Evolutionary conservation across 306 rosid species (phyloP).

Genomic region (Cotoneaster glaucophyllus): DNA sequence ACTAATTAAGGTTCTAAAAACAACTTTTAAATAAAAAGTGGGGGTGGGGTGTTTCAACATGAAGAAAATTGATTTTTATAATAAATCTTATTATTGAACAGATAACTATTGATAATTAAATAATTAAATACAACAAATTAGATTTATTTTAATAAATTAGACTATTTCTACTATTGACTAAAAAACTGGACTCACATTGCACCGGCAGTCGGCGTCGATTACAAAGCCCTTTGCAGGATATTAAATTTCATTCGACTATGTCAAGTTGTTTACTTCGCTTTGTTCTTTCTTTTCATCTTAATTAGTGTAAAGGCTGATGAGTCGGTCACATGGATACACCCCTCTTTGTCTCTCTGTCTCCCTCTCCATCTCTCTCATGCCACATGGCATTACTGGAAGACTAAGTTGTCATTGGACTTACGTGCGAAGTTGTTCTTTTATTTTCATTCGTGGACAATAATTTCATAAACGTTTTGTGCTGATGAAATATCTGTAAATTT

Average conservation of each 20-base stretch:
- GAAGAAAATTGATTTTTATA: no score
- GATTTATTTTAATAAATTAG: no score
- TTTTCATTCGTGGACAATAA: no score
- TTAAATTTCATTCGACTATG: not conserved
- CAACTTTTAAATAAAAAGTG: no score
- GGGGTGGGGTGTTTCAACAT: no score
- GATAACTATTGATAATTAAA: no score
- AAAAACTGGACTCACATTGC: no score
- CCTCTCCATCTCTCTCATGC: not conserved
- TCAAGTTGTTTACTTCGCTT: not conserved
- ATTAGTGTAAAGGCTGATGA: not conserved
- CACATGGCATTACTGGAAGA: not conserved
- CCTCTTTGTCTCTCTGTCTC: not conserved
- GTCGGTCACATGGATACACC: not conserved
- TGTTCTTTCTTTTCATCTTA: not conserved
- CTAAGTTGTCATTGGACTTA: not conserved
- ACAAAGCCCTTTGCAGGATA: not conserved
- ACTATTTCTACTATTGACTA: no score
- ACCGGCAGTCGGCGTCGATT: not conserved
- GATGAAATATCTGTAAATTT: no score
- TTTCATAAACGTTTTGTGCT: rapidly evolving
- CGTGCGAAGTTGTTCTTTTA: not conserved
- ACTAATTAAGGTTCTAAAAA: no score
- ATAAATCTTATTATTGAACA: no score
- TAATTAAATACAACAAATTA: no score